Evolutionary conservation across 768 basidiomycete species (phyloP).

Genomic region (Trametes cubensis): DNA sequence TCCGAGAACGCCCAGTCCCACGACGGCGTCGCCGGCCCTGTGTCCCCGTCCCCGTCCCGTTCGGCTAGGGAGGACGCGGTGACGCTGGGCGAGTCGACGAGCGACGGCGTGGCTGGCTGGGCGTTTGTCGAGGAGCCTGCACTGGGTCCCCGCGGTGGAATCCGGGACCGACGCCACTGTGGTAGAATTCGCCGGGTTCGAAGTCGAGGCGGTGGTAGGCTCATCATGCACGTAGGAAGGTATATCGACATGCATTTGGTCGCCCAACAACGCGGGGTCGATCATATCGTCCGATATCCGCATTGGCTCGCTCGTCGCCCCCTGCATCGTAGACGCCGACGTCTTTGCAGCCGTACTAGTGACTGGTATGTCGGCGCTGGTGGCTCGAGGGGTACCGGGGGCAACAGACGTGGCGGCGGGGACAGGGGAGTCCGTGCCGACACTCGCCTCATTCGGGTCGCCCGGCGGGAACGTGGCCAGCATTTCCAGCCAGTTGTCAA

Average conservation of each 20-base stretch:
- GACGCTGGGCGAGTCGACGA: slow-evolving; percentile 30
- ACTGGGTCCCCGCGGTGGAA: not conserved
- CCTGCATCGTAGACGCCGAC: not conserved
- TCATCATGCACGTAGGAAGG: too few species aligned
- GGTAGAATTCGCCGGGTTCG: not conserved
- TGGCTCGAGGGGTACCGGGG: not conserved
- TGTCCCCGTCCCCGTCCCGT: slow-evolving; percentile 5
- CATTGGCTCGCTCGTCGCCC: not conserved
- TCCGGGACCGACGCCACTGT: not conserved
- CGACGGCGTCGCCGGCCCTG: slow-evolving; percentile 29
- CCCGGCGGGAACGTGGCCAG: slow-evolving; percentile 29
- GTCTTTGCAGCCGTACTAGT: too few species aligned
- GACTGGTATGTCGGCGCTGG: not conserved
- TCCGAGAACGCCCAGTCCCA: slow-evolving; percentile 30
- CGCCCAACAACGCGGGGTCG: slow-evolving; percentile 30
- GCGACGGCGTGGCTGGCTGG: slow-evolving; percentile 24
- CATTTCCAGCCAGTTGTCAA: slow-evolving; percentile 32
- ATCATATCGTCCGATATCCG: slow-evolving; percentile 24
- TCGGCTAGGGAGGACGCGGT: slow-evolving; percentile 26
- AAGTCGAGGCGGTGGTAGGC: not conserved
- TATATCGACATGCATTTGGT: slow-evolving; percentile 6
- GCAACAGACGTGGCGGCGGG: not conserved
- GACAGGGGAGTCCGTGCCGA: not conserved
- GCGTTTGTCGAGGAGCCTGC: slow-evolving; percentile 1
- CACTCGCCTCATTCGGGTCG: slow-evolving; percentile 23